Evolutionary conservation across 768 basidiomycete genomes (phyloP), one percentile per base, ranked within the genome.

Genomic region (Sarcomyxa edulis): DNA sequence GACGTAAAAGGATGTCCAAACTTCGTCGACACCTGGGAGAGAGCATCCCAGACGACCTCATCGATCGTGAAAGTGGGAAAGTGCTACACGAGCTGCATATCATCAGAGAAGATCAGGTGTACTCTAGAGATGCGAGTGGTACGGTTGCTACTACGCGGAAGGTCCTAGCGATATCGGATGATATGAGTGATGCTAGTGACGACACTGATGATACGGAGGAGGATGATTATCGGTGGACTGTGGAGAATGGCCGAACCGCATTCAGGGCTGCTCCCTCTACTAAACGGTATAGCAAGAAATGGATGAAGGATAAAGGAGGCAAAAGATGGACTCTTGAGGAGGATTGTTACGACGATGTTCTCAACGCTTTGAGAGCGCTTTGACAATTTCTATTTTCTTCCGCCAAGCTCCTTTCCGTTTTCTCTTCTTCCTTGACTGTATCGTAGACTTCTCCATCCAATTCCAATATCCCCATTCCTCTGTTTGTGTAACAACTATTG

Each of bases 251-350:
- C 3, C 47, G 39, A 24, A 40, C 45, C 11, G 32, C 44, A 2
- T 48, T 34, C 25, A 30, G 42, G 4, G 38, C 36, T 2, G 6
- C 37, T 24, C 19, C 40, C 4, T 25, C 38, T 8, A 40, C 48
- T 11, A 52, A 41, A 20, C 49, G 50, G 12, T 46, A 48, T 31
- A 60, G 58, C n/a, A 50, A 51, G 28, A 59, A 59, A 30, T 72
- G 71, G 69, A 28, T 63, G 6, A 53, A 56, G 20, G 70, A 72
- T 48, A 60, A 60, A 45, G 60, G 56, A 14, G 62, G 64, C 7
- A 47, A 42, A 32, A 54, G 68, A 7, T 60, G 55, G 52, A 61
- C 58, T 31, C n/a, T n/a, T n/a, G n/a, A n/a, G n/a, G 64, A 66
- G 42, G 33, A 56, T 4, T 53, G 66, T 44, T 67, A 61, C 35